Percentiles rank a stretch among this genome's conserved stretches.
Evolutionary conservation across 768 basidiomycete species (phyloP).

Genomic region (Trametes coccinea): DNA sequence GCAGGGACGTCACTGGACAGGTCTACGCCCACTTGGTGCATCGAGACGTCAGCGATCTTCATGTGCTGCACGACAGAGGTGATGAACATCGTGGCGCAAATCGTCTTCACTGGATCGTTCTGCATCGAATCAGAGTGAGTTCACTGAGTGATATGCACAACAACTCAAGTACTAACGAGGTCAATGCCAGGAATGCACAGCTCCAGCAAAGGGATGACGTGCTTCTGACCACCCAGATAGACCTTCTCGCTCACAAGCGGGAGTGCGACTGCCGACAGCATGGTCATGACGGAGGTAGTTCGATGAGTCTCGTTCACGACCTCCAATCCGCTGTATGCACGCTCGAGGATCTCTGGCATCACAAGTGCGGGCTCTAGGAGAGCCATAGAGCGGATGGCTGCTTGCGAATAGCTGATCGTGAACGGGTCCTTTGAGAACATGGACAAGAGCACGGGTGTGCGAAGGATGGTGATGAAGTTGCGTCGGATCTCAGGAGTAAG

Average conservation of each 20-base stretch:
- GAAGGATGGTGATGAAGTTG: conserved; percentile 76
- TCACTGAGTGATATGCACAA: not conserved
- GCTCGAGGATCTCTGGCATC: conserved; percentile 89
- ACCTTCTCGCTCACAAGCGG: conserved; percentile 74
- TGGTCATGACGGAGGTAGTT: conserved; percentile 87
- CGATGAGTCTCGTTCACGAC: conserved; percentile 93
- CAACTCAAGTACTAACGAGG: conserved; percentile 48
- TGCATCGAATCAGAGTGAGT: conserved; percentile 29
- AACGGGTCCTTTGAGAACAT: conserved; percentile 89
- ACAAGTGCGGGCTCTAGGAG: conserved; percentile 80
- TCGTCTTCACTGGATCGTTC: conserved; percentile 82
- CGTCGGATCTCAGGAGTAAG: conserved; percentile 80
- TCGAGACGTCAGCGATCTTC: conserved; percentile 75
- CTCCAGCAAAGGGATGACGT: conserved; percentile 84
- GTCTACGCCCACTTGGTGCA: conserved; percentile 55
- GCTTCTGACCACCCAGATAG: conserved; percentile 87
- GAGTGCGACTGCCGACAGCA: conserved; percentile 73
- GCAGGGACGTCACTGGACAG: conserved; percentile 54
- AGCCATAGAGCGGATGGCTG: conserved; percentile 74
- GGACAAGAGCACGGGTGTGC: conserved; percentile 84
- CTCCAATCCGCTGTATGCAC: conserved; percentile 90
- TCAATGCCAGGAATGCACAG: conserved; percentile 92
- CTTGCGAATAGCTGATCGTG: conserved; percentile 80
- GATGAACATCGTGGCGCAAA: conserved; percentile 80
- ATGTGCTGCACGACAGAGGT: conserved; percentile 71